Base-by-base conservation (phyloP, 2,329 filamentous ascomycete species). In the Mollisiaceae sp. region DNA sequence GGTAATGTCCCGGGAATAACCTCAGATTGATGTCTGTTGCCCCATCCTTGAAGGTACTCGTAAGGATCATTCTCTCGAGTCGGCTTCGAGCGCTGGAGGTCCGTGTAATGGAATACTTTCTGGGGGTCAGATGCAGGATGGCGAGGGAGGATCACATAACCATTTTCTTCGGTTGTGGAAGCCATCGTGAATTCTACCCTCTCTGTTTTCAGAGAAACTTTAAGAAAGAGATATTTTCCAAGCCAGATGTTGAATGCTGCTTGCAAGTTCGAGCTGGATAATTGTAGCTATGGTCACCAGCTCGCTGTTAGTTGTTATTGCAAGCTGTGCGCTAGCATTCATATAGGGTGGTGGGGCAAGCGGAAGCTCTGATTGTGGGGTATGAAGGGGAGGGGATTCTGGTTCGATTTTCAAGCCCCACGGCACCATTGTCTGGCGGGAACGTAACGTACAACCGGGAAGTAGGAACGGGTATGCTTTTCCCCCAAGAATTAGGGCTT, bases 81-180 rank as follows among this genome's bases (percentile, higher is more conserved):
- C 8, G 77, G 79, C 69, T 86, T 86, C 0, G 82, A 84, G 14
- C 84, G 84, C 70, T 87, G 85, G 12, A 84, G 86, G 72, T 86
- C 84, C 0, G 84, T 85, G 83, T 85, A 87, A 71, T 84, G 82
- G 66, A 84, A 83, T 66, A 82, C 79, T 59, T 81, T 80, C 59
- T 82, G 80, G 65, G 82, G 82, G 60, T 83, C 80, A 9, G 68
- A 43, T 1, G 67, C 60, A 22, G 43, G 54, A 11, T 50, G n/a
- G 8, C 68, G 65, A 27, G 68, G 68, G 1, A 67, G 55, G 8
- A 69, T 35, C 2, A 69, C 60, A 14, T 68, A 66, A 11, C 39
- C 60, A 32, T 43, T 58, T 35, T 61, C 52, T 43, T 62, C 59
- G 41, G 36, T 22, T 22, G 41, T 61, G 3, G 50, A 35, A n/a